Conservation (phyloP, 768 basidiomycete genomes). For the Coprinopsis marcescibilis region DNA sequence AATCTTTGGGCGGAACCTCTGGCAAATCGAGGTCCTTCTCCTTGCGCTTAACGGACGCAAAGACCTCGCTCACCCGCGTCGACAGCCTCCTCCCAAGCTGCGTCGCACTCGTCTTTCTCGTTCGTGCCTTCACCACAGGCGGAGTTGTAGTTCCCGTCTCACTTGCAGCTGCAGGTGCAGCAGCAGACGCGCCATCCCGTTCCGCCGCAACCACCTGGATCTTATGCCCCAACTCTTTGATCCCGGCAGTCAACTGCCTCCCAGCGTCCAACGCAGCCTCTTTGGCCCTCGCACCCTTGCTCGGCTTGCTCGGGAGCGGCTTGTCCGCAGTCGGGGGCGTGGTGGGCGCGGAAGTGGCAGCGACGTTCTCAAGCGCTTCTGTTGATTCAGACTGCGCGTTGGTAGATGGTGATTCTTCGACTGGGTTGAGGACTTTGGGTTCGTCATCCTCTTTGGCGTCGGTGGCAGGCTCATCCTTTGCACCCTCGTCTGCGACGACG, state of each 20-base stretch:
- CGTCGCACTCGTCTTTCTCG: slow-evolving; percentile 1
- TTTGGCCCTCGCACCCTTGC: slow-evolving; percentile 1
- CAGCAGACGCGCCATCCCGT: no score
- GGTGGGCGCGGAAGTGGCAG: background rate
- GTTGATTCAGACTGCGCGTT: background rate
- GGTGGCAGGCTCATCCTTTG: background rate
- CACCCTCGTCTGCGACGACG: background rate
- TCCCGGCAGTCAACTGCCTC: no score
- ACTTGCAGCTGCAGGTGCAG: no score
- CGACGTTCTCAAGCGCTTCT: background rate
- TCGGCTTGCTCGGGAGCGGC: slow-evolving; percentile 9
- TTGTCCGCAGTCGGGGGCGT: background rate
- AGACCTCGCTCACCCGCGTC: slow-evolving; percentile 1
- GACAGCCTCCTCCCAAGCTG: slow-evolving; percentile 4
- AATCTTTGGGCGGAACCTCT: background rate
- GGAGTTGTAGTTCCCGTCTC: no score
- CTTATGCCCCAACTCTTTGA: no score
- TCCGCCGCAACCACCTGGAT: no score
- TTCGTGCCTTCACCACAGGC: no score
- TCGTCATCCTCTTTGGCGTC: background rate
- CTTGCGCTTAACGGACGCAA: slow-evolving; percentile 6
- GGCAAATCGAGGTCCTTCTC: background rate
- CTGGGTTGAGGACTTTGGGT: background rate
- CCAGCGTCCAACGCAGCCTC: slow-evolving; percentile 5
- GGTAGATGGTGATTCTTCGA: background rate